Percentiles rank a stretch among this genome's conserved stretches.
Evolutionary conservation across 129 eudicot species (phyloP).

Genomic region (Flaveria sonorensis): DNA sequence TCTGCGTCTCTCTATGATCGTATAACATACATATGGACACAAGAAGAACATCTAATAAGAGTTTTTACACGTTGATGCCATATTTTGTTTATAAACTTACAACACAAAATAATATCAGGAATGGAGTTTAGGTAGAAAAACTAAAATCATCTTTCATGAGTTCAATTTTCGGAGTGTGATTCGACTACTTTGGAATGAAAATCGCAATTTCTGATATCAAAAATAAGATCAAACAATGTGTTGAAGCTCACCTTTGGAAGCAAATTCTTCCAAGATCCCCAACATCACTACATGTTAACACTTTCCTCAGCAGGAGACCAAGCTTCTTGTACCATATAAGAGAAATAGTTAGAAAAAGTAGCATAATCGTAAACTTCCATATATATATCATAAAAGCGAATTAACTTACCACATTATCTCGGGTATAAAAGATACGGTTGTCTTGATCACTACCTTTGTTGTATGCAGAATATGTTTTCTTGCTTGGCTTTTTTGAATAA

Average conservation of each 20-base stretch:
- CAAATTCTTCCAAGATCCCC: conserved; percentile 33
- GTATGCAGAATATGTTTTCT: neutral
- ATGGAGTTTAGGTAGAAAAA: neutral
- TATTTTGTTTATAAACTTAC: neutral
- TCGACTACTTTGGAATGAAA: neutral
- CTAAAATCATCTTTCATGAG: neutral
- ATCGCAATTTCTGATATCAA: neutral
- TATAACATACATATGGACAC: neutral
- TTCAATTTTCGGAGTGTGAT: neutral
- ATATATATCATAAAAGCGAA: neutral
- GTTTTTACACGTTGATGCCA: neutral
- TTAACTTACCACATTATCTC: conserved; percentile 31
- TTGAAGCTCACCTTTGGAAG: conserved; percentile 34
- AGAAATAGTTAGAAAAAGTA: conserved; percentile 27
- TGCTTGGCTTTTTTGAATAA: neutral
- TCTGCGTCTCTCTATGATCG: conserved; percentile 28
- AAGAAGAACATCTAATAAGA: neutral
- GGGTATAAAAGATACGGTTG: conserved; percentile 9
- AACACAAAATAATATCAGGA: neutral
- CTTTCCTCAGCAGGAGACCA: conserved; percentile 19
- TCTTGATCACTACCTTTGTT: conserved; percentile 17
- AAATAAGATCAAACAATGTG: neutral
- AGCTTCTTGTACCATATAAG: conserved; percentile 28
- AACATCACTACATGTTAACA: conserved; percentile 30
- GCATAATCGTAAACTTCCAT: neutral